Conservation (phyloP, 805 yeast species). For the Cyberlindnera japonica region DNA sequence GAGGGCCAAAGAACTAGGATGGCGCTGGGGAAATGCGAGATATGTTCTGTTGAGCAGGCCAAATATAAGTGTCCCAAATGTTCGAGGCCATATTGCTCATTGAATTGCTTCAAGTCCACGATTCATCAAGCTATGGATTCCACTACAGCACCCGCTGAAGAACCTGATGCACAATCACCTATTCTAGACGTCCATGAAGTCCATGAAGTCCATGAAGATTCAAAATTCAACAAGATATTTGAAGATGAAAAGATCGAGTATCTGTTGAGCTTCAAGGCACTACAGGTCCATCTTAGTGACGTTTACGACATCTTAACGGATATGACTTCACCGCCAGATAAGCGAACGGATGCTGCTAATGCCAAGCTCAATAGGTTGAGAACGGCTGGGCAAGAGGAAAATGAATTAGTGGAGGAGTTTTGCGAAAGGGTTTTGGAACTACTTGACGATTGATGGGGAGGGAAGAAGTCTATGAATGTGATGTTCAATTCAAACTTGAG, state of each 20-base stretch:
- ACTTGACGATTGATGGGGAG: no score
- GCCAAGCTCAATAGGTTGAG: slow-evolving; percentile 59
- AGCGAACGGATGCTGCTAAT: slow-evolving; percentile 55
- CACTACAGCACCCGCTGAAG: background rate
- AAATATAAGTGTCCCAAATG: slow-evolving; percentile 62
- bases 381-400: slow-evolving; percentile 61
- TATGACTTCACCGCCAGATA: slow-evolving; percentile 43
- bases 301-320: slow-evolving; percentile 46
- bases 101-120: slow-evolving; percentile 53
- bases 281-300: slow-evolving; percentile 52
- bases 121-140: slow-evolving; percentile 16
- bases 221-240: slow-evolving; percentile 30
- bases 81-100: slow-evolving; percentile 43
- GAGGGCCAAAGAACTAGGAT: no score
- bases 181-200: background rate
- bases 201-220: slow-evolving; percentile 16
- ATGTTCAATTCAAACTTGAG: slow-evolving; percentile 3
- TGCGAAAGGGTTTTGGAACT: slow-evolving; percentile 30
- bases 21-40: slow-evolving; percentile 15
- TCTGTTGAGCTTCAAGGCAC: slow-evolving; percentile 47
- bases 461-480: no score
- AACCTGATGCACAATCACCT: background rate
- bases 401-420: slow-evolving; percentile 69
- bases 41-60: slow-evolving; percentile 28
- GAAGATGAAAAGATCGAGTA: slow-evolving; percentile 41